A percentile compares a stretch with the other conserved stretches of the same genome.
These are phyloP conservation scores for Moesziomyces aphidis DNA, from an alignment of 1,284 basidiomycete species.

Conservation along the genomic window DNA sequence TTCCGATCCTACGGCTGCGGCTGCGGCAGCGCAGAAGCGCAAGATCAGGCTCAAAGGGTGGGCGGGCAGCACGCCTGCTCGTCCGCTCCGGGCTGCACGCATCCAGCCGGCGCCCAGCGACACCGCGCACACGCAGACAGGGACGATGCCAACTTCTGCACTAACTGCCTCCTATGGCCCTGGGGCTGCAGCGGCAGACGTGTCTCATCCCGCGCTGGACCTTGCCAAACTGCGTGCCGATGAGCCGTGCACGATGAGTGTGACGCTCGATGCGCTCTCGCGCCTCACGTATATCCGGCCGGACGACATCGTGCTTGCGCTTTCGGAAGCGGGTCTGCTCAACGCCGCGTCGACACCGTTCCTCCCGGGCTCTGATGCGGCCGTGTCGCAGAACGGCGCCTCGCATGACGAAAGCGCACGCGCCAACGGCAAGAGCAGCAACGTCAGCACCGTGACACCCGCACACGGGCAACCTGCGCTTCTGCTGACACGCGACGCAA, in stretches of 20 bases:
- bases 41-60: conserved; percentile 41
- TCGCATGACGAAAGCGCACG: neutral
- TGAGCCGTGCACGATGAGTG: conserved; percentile 25
- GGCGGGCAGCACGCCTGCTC: conserved; percentile 15
- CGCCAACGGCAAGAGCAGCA: neutral
- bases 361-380: conserved; percentile 12
- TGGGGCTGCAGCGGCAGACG: neutral
- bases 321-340: conserved; percentile 87
- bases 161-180: conserved; percentile 11
- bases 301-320: conserved; percentile 87
- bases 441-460: no score
- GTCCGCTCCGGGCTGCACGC: neutral
- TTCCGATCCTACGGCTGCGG: conserved; percentile 10
- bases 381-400: neutral
- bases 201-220: conserved; percentile 25
- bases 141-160: conserved; percentile 11
- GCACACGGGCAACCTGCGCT: conserved; percentile 15
- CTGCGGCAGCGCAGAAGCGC: conserved; percentile 12
- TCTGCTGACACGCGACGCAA: conserved; percentile 38
- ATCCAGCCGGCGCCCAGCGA: neutral
- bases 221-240: conserved; percentile 8
- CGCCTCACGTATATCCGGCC: conserved; percentile 81
- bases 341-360: conserved; percentile 63
- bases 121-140: neutral
- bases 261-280: conserved; percentile 73